These are phyloP conservation scores for Forsythia suspensa DNA, from an alignment of 257 asterid species.

Conservation along the genomic window DNA sequence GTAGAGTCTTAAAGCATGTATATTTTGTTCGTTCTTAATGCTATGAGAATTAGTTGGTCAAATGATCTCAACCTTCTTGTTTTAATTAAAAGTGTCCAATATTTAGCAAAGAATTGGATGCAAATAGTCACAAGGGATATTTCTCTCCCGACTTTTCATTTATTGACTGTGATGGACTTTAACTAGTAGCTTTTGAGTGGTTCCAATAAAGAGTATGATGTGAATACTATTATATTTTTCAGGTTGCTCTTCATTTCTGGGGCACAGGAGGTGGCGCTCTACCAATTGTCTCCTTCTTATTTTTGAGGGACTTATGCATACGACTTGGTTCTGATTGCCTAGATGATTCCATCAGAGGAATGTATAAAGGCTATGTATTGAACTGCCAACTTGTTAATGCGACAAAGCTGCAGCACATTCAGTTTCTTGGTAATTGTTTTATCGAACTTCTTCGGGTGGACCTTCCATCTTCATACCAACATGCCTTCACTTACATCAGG, in stretches of 20 bases:
- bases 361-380: constrained; percentile 86
- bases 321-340: constrained; percentile 80
- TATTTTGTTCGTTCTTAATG: not conserved
- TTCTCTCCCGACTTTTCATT: not conserved
- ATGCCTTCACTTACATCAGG: constrained; percentile 82
- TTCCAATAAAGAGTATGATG: constrained; percentile 5
- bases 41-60: constrained; percentile 1
- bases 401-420: constrained; percentile 82
- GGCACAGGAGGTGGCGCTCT: constrained; percentile 95
- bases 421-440: constrained; percentile 86
- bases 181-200: constrained; percentile 11
- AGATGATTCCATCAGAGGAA: constrained; percentile 87
- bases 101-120: not conserved
- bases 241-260: constrained; percentile 97
- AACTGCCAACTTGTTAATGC: constrained; percentile 78
- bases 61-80: constrained; percentile 8
- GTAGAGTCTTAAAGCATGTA: not conserved
- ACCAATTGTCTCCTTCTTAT: constrained; percentile 84
- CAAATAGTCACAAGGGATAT: not conserved
- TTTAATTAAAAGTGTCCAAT: constrained; percentile 1
- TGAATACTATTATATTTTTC: constrained; percentile 23
- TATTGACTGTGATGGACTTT: not conserved
- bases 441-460: constrained; percentile 72
- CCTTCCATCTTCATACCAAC: constrained; percentile 82
- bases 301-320: constrained; percentile 77